Base-by-base conservation (phyloP, 352 stramenopile genomes). In the Pythium insidiosum region DNA sequence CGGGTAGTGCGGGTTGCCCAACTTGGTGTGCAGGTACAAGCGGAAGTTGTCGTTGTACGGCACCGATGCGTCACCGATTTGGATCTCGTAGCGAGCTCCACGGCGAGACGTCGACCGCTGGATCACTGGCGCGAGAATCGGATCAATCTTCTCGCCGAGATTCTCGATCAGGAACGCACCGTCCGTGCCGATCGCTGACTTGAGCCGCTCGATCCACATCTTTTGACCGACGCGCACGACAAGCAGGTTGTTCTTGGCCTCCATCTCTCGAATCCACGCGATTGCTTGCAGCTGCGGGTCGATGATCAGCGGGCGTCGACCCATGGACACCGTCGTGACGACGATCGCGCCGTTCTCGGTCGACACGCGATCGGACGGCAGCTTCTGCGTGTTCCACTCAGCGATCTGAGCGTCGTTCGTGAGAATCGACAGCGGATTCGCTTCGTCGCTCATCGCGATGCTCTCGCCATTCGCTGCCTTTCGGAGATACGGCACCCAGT, bases 151-250 rank as follows among this genome's bases (percentile, higher is more conserved):
- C 62, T 97, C 91, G 24, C 84, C 88, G 13, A 98, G 53, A 53
- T 98, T 98, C 51, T 98, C 90, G 36, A 97, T 97, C 23, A 98
- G 40, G 53, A 98, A 95, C 6, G 87, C 87, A 1, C 79, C 81
- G 46, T 95, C 90, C 11, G 88, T 95, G 28, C 95, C 90, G 35
- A 98, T 92, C n/a, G 91, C 90, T 0, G 73, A 70, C 63, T 97
- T 95, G 12, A 97, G 69, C 10, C 95, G 95, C 38, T 95, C 78
- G 48, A 97, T 93, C 79, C 95, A 92, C 58, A 96, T 89, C 43
- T 95, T 96, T 54, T 97, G 91, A 15, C 91, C 90, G 6, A 97
- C 82, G 19, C 91, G 80, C n/a, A 98, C 91, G 47, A 97, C 89
- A 38, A 97, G 89, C 20, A 97, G 66, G 47, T 96, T 95, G 38